Percentiles rank a stretch among this genome's conserved stretches.
Evolutionary conservation across 345 rosid species (phyloP).

Genomic region (Salix udensis): DNA sequence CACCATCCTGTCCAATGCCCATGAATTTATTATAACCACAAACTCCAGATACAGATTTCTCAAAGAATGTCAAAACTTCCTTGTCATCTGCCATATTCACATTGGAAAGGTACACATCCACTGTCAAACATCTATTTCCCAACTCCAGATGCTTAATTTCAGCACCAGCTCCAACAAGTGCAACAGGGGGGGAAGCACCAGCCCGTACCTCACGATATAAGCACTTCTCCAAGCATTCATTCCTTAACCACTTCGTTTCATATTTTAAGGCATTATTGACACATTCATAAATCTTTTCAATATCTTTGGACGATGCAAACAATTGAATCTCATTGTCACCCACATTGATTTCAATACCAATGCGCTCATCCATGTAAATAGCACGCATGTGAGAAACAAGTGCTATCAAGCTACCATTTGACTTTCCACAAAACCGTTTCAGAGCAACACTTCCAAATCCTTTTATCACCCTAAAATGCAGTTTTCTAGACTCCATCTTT

Average conservation of each 20-base stretch:
- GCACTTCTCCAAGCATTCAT: constrained; percentile 71
- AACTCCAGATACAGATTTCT: constrained; percentile 52
- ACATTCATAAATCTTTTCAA: constrained; percentile 48
- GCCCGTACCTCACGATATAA: constrained; percentile 47
- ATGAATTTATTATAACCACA: constrained; percentile 52
- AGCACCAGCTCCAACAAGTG: constrained; percentile 85
- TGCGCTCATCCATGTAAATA: constrained; percentile 54
- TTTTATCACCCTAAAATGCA: constrained; percentile 49
- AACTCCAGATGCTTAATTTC: constrained; percentile 86
- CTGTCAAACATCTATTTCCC: constrained; percentile 55
- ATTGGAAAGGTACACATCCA: constrained; percentile 54
- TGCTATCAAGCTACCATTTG: constrained; percentile 44
- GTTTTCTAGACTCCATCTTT: constrained; percentile 47
- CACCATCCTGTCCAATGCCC: constrained; percentile 38
- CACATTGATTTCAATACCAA: constrained; percentile 52
- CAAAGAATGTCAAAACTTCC: constrained; percentile 62
- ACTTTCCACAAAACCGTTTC: constrained; percentile 75
- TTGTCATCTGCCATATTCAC: constrained; percentile 47
- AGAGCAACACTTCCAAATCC: constrained; percentile 58
- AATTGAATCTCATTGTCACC: constrained; percentile 63
- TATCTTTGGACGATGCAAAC: constrained; percentile 46
- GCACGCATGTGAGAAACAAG: constrained; percentile 51
- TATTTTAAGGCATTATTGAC: constrained; percentile 52
- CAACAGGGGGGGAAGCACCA: constrained; percentile 51
- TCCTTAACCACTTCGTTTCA: constrained; percentile 56